Conservation (phyloP, 2,329 filamentous ascomycete genomes). For the Knufia fluminis region DNA sequence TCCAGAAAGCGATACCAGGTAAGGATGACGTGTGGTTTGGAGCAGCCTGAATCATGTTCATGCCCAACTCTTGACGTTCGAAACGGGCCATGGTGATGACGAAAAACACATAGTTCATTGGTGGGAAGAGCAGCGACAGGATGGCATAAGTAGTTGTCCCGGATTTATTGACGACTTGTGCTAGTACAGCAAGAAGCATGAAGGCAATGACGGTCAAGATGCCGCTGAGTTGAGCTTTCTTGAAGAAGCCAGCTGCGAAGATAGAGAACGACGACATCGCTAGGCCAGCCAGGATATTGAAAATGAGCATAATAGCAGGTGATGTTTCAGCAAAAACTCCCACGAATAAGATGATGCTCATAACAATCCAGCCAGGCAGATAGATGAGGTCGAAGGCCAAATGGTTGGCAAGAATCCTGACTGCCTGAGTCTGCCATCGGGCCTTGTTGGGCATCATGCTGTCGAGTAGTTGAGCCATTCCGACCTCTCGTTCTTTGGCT, state of each 20-base stretch:
- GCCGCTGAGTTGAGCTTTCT: slow-evolving; percentile 76
- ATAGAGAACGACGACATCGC: slow-evolving; percentile 72
- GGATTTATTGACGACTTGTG: slow-evolving; percentile 61
- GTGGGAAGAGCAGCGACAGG: slow-evolving; percentile 69
- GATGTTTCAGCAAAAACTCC: slow-evolving; percentile 59
- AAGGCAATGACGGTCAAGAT: slow-evolving; percentile 65
- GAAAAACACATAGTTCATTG: slow-evolving; percentile 82
- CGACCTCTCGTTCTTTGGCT: slow-evolving; percentile 73
- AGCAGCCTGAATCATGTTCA: slow-evolving; percentile 53
- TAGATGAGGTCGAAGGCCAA: slow-evolving; percentile 73
- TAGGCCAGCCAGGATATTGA: slow-evolving; percentile 67
- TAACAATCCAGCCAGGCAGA: slow-evolving; percentile 71
- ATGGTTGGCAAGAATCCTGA: slow-evolving; percentile 70
- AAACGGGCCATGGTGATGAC: slow-evolving; percentile 66
- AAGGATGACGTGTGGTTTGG: slow-evolving; percentile 59
- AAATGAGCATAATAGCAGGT: slow-evolving; percentile 58
- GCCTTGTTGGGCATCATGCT: slow-evolving; percentile 76
- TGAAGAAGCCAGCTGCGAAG: slow-evolving; percentile 74
- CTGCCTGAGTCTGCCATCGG: slow-evolving; percentile 67
- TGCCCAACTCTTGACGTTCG: slow-evolving; percentile 52
- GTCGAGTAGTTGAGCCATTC: slow-evolving; percentile 81
- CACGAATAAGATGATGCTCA: slow-evolving; percentile 53
- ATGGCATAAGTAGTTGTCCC: slow-evolving; percentile 56
- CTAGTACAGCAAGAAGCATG: slow-evolving; percentile 69
- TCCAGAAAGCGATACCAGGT: slow-evolving; percentile 66